phyloP scores from a whole-genome alignment of 2,329 filamentous ascomycete species.

The Coniella vitis region DNA sequence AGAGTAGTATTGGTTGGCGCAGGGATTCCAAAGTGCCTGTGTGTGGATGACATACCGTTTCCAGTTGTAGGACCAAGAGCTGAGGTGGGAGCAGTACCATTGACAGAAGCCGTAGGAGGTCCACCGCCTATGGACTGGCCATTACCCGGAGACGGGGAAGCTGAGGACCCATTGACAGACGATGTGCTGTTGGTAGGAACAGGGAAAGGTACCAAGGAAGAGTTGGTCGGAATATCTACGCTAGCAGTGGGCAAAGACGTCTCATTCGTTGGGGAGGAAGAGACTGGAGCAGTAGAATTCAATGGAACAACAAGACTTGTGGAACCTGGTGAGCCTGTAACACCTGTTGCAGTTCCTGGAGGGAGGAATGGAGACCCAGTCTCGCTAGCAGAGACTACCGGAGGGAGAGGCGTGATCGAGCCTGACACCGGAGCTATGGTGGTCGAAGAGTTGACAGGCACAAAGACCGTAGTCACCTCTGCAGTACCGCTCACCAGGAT shows the following conservation, averaged over 20 bases:
- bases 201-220: not conserved
- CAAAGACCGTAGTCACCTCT: conserved; percentile 11
- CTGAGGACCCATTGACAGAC: conserved; percentile 3
- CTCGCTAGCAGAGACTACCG: conserved; percentile 4
- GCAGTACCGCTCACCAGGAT: conserved; percentile 11
- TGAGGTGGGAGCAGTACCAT: conserved; percentile 4
- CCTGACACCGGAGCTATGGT: conserved; percentile 8
- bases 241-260: conserved; percentile 2
- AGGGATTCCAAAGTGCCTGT: conserved; percentile 1
- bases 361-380: conserved; percentile 6
- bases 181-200: conserved; percentile 6
- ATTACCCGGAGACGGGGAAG: not conserved
- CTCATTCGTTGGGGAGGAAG: not conserved
- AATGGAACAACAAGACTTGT: not conserved
- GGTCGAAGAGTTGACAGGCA: conserved; percentile 9
- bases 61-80: conserved; percentile 3
- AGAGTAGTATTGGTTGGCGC: conserved; percentile 10
- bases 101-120: conserved; percentile 6
- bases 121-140: conserved; percentile 2
- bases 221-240: not conserved
- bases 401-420: not conserved
- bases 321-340: not conserved
- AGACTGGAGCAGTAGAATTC: not conserved
- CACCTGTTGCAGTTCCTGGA: conserved; percentile 4
- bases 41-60: conserved; percentile 7